Base-by-base conservation (phyloP, 768 basidiomycete genomes). In the Tephrocybe sp. region DNA sequence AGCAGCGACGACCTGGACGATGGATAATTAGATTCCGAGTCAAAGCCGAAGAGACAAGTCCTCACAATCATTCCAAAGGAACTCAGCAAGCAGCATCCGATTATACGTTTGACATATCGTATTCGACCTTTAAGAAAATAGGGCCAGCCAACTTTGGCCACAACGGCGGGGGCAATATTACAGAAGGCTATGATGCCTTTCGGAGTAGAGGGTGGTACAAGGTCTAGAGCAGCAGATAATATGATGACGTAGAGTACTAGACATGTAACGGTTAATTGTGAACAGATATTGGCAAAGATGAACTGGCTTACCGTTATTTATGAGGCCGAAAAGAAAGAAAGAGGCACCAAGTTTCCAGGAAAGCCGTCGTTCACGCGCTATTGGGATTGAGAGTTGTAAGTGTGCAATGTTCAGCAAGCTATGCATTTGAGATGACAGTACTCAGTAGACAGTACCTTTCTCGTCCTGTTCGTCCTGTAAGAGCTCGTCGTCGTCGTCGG, bases 131-230 rank as follows among this genome's bases (percentile, higher is more conserved):
- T 89, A 37, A 94, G 76, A 15, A 98, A 56, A 61, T 98, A 95
- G 0, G 96, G 94, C 80, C 95, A 98, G 8, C 84, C 87, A 4
- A 97, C 72, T 69, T 98, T 98, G 16, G 91, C 92, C 0, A 86
- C 64, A 2, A 98, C 70, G 0, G 92, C 83, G 0, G 96, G 95
- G 11, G 88, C 80, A 47, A 99, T 97, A 66, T 98, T 98, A 71
- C 90, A 95, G 64, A 98, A 93, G 0, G 88, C 84, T 44, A 98
- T 92, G 47, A 98, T 84, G 13, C 96, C 96, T 64, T 96, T 96
- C 0, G 96, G 95, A 0, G 92, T 96, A 2, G 87, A 80, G 1
- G 91, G 85, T 7, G 93, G 89, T 1, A 97, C 94, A 3, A 99
- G 79, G 62, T 99, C 97, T 3, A 98, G 74, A 1, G 97, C 97